phyloP scores from a whole-genome alignment of 768 basidiomycete species.

The Auricularia cornea region DNA sequence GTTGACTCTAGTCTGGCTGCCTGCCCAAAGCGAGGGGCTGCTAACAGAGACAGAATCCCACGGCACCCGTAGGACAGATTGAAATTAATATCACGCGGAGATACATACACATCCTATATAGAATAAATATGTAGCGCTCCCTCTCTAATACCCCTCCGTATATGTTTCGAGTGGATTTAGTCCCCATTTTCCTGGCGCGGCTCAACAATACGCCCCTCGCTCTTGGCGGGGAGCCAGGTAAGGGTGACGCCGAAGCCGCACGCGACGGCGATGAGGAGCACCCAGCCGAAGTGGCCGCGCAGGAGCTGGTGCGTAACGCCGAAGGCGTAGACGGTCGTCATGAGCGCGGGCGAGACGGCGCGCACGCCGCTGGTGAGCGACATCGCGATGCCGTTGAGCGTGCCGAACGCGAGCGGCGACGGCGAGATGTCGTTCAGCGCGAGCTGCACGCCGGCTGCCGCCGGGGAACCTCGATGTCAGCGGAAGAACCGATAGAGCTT shows the following conservation, averaged over 20 bases:
- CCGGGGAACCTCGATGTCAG: too few relatives aligned
- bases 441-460: conserved; percentile 5
- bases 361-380: conserved; percentile 2
- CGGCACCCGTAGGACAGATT: too few relatives aligned
- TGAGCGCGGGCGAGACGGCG: neutral
- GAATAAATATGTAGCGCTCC: too few relatives aligned
- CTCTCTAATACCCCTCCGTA: too few relatives aligned
- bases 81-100: too few relatives aligned
- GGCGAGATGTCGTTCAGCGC: conserved; percentile 7
- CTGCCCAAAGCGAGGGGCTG: neutral
- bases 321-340: neutral
- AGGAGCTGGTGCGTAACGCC: neutral
- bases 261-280: neutral
- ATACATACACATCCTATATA: too few relatives aligned
- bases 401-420: conserved; percentile 1
- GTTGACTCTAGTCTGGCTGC: neutral
- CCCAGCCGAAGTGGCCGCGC: neutral
- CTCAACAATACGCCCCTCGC: neutral
- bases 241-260: neutral
- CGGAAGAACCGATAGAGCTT: too few relatives aligned
- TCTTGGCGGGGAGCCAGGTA: neutral
- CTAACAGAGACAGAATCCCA: too few relatives aligned
- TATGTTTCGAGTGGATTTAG: too few relatives aligned
- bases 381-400: conserved; percentile 5
- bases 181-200: too few relatives aligned